phyloP scores from a whole-genome alignment of 495 filamentous ascomycete genomes.

The Parmelia sp. region DNA sequence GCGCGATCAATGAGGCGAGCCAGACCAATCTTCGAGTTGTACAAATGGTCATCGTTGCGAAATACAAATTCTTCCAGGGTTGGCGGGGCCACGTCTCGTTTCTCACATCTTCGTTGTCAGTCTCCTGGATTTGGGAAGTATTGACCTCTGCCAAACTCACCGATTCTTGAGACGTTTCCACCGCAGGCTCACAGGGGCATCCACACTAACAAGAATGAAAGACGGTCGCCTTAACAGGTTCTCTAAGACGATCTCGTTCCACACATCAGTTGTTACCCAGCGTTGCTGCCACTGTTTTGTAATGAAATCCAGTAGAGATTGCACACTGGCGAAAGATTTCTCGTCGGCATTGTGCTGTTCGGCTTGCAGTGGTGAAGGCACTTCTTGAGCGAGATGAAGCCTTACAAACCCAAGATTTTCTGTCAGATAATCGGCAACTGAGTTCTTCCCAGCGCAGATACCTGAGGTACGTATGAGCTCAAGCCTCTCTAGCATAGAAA shows the following conservation, averaged over 20 bases:
- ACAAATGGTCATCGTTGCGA: conserved; percentile 71
- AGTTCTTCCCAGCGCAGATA: conserved; percentile 84
- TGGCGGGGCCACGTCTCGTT: conserved; percentile 32
- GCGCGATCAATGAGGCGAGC: conserved; percentile 70
- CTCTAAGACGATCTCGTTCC: conserved; percentile 61
- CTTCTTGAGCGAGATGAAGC: conserved; percentile 33
- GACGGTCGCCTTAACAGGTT: conserved; percentile 72
- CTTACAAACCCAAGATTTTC: conserved; percentile 67
- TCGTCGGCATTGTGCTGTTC: neutral
- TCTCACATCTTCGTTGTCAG: conserved; percentile 16
- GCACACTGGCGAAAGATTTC: conserved; percentile 48
- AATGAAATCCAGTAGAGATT: conserved; percentile 70
- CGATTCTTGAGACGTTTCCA: conserved; percentile 65
- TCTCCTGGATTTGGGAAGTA: neutral
- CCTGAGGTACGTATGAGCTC: conserved; percentile 43
- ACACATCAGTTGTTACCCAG: conserved; percentile 80
- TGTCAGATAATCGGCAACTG: conserved; percentile 76
- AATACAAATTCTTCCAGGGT: conserved; percentile 71
- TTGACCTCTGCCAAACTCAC: conserved; percentile 28
- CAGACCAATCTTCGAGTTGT: conserved; percentile 57
- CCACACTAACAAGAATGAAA: conserved; percentile 86
- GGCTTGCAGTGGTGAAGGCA: conserved; percentile 18
- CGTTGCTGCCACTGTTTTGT: conserved; percentile 75
- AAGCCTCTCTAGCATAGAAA: neutral
- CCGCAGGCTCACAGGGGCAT: conserved; percentile 76